These are phyloP conservation scores for Fusarium clavum DNA, from an alignment of 2,329 filamentous ascomycete species.

Conservation along the genomic window DNA sequence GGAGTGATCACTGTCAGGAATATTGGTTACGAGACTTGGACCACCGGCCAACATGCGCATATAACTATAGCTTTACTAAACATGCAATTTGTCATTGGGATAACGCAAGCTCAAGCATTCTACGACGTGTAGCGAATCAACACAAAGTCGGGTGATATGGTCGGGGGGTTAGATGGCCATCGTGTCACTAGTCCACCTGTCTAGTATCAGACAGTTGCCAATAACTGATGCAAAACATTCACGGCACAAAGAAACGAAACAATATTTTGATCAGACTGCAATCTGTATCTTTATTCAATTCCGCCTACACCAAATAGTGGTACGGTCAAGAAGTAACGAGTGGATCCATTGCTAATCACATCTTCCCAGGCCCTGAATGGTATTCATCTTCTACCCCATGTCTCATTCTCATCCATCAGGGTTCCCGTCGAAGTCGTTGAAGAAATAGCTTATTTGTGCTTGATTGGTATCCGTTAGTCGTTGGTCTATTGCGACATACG, in stretches of 20 bases:
- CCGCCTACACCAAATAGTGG: constrained; percentile 6
- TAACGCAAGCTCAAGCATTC: not conserved
- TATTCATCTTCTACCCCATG: constrained; percentile 13
- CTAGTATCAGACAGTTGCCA: not conserved
- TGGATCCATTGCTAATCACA: constrained; percentile 39
- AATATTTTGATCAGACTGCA: not conserved
- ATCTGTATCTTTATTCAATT: constrained; percentile 20
- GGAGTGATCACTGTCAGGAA: not conserved
- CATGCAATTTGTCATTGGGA: too few relatives aligned
- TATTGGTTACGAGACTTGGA: not conserved
- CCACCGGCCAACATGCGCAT: not conserved
- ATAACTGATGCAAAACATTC: not conserved
- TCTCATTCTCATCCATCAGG: constrained; percentile 36
- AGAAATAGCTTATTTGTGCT: constrained; percentile 46
- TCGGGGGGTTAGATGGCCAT: not conserved
- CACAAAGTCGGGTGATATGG: not conserved
- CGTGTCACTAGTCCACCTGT: not conserved
- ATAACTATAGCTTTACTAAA: not conserved
- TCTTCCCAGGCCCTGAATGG: constrained; percentile 5
- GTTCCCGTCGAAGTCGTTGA: constrained; percentile 38
- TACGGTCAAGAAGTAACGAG: constrained; percentile 31
- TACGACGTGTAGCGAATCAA: not conserved
- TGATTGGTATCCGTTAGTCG: constrained; percentile 42
- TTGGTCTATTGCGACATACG: constrained; percentile 3
- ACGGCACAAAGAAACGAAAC: not conserved